A percentile compares a stretch with the other conserved stretches of the same genome.
phyloP scores from a whole-genome alignment of 2,329 filamentous ascomycete species.

The Pseudogymnoascus sp. region DNA sequence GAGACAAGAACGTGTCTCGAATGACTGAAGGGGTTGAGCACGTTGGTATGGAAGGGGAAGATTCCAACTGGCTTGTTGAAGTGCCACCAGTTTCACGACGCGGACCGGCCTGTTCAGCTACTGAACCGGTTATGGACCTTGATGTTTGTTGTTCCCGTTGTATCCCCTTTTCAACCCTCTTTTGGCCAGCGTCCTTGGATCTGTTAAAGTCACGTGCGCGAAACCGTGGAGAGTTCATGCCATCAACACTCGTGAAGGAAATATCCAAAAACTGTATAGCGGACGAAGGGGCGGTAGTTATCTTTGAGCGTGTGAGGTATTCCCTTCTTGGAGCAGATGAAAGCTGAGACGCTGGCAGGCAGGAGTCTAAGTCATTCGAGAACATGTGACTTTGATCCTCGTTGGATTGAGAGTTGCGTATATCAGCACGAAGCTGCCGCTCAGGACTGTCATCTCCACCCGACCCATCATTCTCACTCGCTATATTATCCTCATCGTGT shows the following conservation, averaged over 20 bases:
- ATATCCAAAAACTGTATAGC: conserved; percentile 3
- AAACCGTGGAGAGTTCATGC: background rate
- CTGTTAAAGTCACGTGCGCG: background rate
- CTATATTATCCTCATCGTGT: background rate
- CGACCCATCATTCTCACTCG: conserved; percentile 31
- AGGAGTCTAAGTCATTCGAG: background rate
- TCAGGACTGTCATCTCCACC: conserved; percentile 36
- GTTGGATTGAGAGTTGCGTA: conserved; percentile 14
- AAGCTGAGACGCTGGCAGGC: background rate
- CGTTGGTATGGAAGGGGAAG: background rate
- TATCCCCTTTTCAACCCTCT: background rate
- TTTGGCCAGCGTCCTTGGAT: background rate
- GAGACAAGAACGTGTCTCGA: background rate
- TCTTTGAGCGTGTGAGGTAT: background rate
- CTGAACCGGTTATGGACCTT: background rate
- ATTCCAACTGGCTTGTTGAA: conserved; percentile 3
- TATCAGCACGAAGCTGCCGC: conserved; percentile 25
- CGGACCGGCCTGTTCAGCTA: no score
- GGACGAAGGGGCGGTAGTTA: background rate
- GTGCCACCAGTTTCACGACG: background rate
- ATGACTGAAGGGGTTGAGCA: background rate
- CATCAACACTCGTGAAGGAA: conserved; percentile 5
- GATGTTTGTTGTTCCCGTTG: background rate
- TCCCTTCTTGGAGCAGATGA: background rate
- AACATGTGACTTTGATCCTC: conserved; percentile 16